Base-by-base conservation (phyloP, 192 early-diverging fungal genomes). In the Obelidium mucronatum region DNA sequence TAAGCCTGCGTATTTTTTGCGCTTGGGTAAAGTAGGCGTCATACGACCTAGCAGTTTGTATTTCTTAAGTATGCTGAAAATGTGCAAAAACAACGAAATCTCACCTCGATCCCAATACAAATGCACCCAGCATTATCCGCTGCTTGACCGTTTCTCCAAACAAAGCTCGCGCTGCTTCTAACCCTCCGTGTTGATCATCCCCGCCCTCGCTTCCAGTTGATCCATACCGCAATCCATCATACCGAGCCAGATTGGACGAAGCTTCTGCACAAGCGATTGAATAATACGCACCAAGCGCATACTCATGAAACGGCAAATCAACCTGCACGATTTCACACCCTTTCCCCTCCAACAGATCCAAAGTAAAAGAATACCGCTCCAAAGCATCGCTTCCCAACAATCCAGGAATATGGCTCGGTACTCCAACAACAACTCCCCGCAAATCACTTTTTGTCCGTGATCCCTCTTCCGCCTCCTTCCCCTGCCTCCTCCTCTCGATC, bases 231-330 rank as follows among this genome's bases (percentile, higher is more conserved):
- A 94, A 71, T 4, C 96, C 96, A 77, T 97, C 94, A 69, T 87
- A 98, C 56, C 93, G 85, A 54, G 95, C 90, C 54, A 98, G 78
- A 75, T 98, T 98, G 24, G 94, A 96, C 3, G 90, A 92, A 0
- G 96, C 95, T 80, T 98, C 96, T 3, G 96, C 95, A 30, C 91
- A 86, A 3, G 93, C 95, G 52, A 98, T 76, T 0, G 93, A 91
- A 73, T 97, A 94, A 80, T 98, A 98, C 2, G 93, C 89, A 6
- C 94, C 87, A 28, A 98, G 87, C 2, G 95, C 89, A 54, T 87
- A 74, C 26, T 83, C 78, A 0, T 90, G 94, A 73, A 89, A 84
- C 2, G 92, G 92, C 36, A 96, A 79, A 0, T 91, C 89, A 0
- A 97, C 90, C 0, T 88, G 82, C 0, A 91, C 82, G 11, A 96